Evolutionary conservation across 768 basidiomycete species (phyloP).

Genomic region (Lenzites betulinus): DNA sequence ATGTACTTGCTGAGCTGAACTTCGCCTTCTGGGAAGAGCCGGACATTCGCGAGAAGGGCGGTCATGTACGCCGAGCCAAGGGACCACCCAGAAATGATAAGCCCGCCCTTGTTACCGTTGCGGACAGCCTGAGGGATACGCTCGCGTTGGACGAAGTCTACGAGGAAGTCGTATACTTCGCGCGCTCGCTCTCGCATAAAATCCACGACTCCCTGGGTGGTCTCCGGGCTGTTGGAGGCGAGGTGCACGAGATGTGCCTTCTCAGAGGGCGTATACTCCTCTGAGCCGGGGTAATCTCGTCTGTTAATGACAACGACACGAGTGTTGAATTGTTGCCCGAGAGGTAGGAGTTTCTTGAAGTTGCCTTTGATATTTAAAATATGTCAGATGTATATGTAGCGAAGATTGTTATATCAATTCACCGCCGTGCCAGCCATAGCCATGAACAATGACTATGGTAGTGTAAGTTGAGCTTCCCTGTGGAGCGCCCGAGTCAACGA

Average conservation of each 20-base stretch:
- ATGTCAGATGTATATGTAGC: neutral
- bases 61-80: conserved; percentile 31
- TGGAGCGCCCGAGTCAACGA: neutral
- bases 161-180: conserved; percentile 39
- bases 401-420: neutral
- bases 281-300: conserved; percentile 34
- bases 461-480: neutral
- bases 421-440: conserved; percentile 17
- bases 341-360: conserved; percentile 25
- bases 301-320: conserved; percentile 30
- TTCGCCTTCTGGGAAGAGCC: neutral
- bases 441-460: neutral
- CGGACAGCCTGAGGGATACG: conserved; percentile 32
- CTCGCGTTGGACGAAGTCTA: conserved; percentile 33
- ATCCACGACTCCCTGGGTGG: neutral
- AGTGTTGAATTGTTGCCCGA: conserved; percentile 22
- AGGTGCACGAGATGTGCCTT: neutral
- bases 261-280: conserved; percentile 18
- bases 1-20: conserved; percentile 6
- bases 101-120: neutral
- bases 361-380: neutral
- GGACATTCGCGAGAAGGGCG: conserved; percentile 20
- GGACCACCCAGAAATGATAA: conserved; percentile 40
- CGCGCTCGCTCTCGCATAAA: conserved; percentile 33
- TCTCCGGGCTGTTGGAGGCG: neutral